Conservation (phyloP, 2,329 filamentous ascomycete genomes). For the Sphaerulina musiva region DNA sequence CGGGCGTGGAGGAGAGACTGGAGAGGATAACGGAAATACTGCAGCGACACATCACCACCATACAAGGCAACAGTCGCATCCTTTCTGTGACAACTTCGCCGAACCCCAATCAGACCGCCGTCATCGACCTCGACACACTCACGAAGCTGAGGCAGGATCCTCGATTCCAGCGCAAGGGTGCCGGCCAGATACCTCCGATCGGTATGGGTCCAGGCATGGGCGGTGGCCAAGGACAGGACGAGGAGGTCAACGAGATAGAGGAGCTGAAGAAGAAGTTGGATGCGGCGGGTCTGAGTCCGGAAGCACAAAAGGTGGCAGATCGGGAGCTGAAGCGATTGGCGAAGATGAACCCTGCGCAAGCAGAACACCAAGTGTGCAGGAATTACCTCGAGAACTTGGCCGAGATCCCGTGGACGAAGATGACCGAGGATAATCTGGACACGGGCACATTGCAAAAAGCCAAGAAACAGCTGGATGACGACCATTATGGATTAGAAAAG, state of each 20-base stretch:
- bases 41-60: slow-evolving; percentile 69
- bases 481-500: slow-evolving; percentile 93
- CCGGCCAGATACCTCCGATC: slow-evolving; percentile 26
- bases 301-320: slow-evolving; percentile 85
- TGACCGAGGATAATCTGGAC: slow-evolving; percentile 80
- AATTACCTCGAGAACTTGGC: slow-evolving; percentile 91
- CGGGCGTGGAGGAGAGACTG: slow-evolving; percentile 71
- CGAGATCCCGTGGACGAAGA: slow-evolving; percentile 85
- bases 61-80: slow-evolving; percentile 83
- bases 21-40: slow-evolving; percentile 77
- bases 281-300: slow-evolving; percentile 70
- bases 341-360: slow-evolving; percentile 94
- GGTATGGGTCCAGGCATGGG: slow-evolving; percentile 32
- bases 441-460: slow-evolving; percentile 71
- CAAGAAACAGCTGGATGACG: slow-evolving; percentile 84
- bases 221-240: slow-evolving; percentile 51
- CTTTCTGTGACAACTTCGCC: slow-evolving; percentile 64
- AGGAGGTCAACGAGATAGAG: slow-evolving; percentile 82
- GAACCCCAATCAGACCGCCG: slow-evolving; percentile 35
- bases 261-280: slow-evolving; percentile 85
- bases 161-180: slow-evolving; percentile 33
- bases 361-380: slow-evolving; percentile 87
- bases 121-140: slow-evolving; percentile 41
- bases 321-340: slow-evolving; percentile 79
- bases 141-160: slow-evolving; percentile 41